Percentiles rank a stretch among this genome's conserved stretches.
Evolutionary conservation across 306 rosid species (phyloP).

Genomic region (Rosa chinensis): DNA sequence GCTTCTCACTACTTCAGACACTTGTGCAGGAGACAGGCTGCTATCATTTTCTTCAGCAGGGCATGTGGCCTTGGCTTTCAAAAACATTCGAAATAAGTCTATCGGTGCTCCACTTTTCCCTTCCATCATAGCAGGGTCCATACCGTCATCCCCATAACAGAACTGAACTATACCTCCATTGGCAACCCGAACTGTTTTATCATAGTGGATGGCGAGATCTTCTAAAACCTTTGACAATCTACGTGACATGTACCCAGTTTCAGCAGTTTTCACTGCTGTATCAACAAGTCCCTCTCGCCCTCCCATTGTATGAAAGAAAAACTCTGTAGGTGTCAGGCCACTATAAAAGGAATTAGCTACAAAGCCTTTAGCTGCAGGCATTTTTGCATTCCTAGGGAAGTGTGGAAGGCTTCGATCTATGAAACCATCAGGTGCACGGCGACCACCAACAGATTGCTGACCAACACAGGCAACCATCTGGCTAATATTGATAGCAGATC

Average conservation of each 20-base stretch:
- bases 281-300: slow-evolving; percentile 97
- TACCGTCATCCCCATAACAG: slow-evolving; percentile 90
- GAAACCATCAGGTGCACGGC: slow-evolving; percentile 90
- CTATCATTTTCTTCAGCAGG: slow-evolving; percentile 41
- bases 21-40: slow-evolving; percentile 60
- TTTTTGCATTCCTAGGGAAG: slow-evolving; percentile 62
- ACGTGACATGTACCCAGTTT: slow-evolving; percentile 96
- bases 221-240: slow-evolving; percentile 81
- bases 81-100: slow-evolving; percentile 69
- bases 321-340: slow-evolving; percentile 93
- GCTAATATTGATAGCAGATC: slow-evolving; percentile 83
- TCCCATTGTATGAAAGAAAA: slow-evolving; percentile 95
- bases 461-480: slow-evolving; percentile 98
- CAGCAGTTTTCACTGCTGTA: slow-evolving; percentile 99
- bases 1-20: slow-evolving; percentile 41
- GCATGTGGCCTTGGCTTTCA: slow-evolving; percentile 82
- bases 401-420: slow-evolving; percentile 96
- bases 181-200: slow-evolving; percentile 81
- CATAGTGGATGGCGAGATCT: slow-evolving; percentile 77
- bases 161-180: slow-evolving; percentile 74
- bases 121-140: slow-evolving; percentile 96
- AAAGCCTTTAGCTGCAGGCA: slow-evolving; percentile 90
- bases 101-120: slow-evolving; percentile 82
- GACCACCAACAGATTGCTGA: slow-evolving; percentile 89
- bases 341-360: slow-evolving; percentile 85